phyloP scores from a whole-genome alignment of 306 rosid genomes.

The Amphicarpaea edgeworthii region DNA sequence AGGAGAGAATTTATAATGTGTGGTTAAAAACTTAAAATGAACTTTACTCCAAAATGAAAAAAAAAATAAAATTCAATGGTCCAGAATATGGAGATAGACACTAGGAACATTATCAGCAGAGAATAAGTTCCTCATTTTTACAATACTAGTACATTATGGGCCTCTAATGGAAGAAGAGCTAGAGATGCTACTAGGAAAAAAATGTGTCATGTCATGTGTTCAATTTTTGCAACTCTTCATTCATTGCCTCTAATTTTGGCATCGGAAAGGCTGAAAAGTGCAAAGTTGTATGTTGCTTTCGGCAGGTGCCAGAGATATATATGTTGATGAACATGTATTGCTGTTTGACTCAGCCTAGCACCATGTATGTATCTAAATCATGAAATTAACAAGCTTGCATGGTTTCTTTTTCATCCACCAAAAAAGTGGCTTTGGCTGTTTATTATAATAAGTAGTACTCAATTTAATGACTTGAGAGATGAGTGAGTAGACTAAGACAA shows the following conservation, averaged over 20 bases:
- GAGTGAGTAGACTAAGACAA: not conserved
- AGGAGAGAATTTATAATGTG: slow-evolving; percentile 6
- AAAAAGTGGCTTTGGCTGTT: not conserved
- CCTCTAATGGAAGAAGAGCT: not conserved
- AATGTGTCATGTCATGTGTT: not conserved
- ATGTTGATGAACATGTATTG: not conserved
- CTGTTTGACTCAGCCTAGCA: not conserved
- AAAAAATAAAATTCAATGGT: not conserved
- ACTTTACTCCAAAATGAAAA: not conserved
- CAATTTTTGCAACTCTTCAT: not conserved
- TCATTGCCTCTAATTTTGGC: slow-evolving; percentile 1
- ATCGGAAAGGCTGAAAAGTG: slow-evolving; percentile 34
- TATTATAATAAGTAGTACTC: slow-evolving; percentile 1
- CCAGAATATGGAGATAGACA: not conserved
- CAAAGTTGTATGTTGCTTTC: slow-evolving; percentile 37
- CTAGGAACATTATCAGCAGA: not conserved
- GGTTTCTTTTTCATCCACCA: slow-evolving; percentile 23
- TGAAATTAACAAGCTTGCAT: not conserved
- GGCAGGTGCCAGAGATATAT: not conserved
- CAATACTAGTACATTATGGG: not conserved
- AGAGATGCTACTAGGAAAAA: slow-evolving; percentile 3
- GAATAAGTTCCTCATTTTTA: slow-evolving; percentile 47
- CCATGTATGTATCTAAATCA: not conserved
- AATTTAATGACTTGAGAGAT: too few species aligned
- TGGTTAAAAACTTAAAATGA: slow-evolving; percentile 32